A percentile compares a stretch with the other conserved stretches of the same genome.
Conservation (phyloP, 2,329 filamentous ascomycete genomes). For the Trichophaea hybrida region DNA sequence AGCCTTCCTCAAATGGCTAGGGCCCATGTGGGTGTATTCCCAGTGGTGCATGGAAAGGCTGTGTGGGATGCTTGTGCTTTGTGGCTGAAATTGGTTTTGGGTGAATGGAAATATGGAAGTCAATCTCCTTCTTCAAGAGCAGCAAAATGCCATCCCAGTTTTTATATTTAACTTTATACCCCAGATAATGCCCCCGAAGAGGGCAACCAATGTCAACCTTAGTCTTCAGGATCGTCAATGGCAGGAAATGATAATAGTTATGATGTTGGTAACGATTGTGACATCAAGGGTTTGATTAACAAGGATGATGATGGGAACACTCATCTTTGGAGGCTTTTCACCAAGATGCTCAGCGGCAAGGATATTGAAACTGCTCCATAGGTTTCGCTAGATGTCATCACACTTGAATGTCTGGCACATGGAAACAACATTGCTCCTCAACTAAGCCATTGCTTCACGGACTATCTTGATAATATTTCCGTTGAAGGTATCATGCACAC, state of each 20-base stretch:
- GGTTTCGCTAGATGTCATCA: no score
- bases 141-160: constrained; percentile 1
- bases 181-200: neutral
- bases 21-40: constrained; percentile 5
- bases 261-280: neutral
- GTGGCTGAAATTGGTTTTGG: neutral
- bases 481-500: no score
- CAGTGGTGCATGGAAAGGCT: constrained; percentile 14
- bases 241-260: neutral
- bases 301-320: constrained; percentile 3
- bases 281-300: neutral
- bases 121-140: neutral
- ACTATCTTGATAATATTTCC: no score
- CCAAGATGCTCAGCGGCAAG: neutral
- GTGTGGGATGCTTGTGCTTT: constrained; percentile 4
- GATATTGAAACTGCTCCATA: no score
- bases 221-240: no score
- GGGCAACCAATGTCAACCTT: no score
- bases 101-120: constrained; percentile 11
- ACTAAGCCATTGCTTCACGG: no score
- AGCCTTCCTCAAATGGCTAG: neutral
- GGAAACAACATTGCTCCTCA: no score
- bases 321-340: neutral
- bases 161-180: neutral
- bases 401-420: no score